phyloP scores from a whole-genome alignment of 1,284 basidiomycete genomes.

The Omphalotus olearius region DNA sequence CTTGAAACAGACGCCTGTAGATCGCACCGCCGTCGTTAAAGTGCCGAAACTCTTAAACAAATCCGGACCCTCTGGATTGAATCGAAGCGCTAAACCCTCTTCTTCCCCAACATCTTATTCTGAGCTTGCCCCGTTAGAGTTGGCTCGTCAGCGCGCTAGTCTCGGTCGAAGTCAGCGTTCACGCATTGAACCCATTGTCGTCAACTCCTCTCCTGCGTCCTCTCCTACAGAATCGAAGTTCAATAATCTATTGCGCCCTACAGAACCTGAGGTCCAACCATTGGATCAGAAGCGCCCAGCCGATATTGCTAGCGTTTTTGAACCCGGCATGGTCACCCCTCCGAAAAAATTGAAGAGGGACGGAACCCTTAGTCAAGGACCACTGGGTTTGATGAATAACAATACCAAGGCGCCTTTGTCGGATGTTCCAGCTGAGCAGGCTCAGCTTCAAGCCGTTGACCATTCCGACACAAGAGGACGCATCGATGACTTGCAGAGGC shows the following conservation, averaged over 20 bases:
- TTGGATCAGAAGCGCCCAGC: conserved; percentile 19
- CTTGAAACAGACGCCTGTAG: too few species aligned
- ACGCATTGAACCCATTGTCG: neutral
- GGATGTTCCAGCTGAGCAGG: conserved; percentile 5
- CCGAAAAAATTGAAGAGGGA: conserved; percentile 30
- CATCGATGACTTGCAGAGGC: conserved; percentile 24
- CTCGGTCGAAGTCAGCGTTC: neutral
- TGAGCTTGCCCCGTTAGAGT: neutral
- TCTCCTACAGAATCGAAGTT: neutral
- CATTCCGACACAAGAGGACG: conserved; percentile 19
- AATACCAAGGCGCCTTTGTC: conserved; percentile 9
- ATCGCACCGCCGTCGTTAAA: too few species aligned
- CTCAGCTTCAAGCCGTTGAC: conserved; percentile 14
- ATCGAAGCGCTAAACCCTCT: neutral
- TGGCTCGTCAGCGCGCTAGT: neutral
- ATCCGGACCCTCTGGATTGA: neutral
- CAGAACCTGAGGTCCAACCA: too few species aligned
- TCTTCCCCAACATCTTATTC: neutral
- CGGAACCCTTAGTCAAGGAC: conserved; percentile 19
- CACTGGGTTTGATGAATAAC: conserved; percentile 23
- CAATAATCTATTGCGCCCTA: neutral
- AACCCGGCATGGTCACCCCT: neutral
- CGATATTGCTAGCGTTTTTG: conserved; percentile 25
- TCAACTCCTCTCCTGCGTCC: neutral
- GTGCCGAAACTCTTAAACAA: too few species aligned